These are phyloP conservation scores for Aquilaria yunnanensis DNA, from an alignment of 345 rosid species.

Conservation along the genomic window DNA sequence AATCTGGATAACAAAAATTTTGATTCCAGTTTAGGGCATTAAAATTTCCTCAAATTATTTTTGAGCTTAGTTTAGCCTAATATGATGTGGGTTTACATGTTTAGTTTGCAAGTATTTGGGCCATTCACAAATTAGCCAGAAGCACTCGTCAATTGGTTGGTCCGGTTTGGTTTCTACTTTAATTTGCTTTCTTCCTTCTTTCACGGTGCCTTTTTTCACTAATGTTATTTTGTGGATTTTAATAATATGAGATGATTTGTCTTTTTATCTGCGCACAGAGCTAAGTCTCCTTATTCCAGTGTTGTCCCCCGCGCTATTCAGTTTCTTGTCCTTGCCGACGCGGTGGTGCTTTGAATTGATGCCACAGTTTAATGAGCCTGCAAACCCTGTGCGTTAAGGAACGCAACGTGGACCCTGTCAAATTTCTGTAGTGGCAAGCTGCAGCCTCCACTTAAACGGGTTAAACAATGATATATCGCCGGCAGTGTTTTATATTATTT, in stretches of 20 bases:
- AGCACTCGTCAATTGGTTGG: constrained; percentile 61
- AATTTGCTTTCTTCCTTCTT: not conserved
- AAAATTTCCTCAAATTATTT: too few species aligned
- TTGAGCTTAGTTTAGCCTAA: too few species aligned
- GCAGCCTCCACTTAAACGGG: constrained; percentile 65
- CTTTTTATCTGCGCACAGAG: constrained; percentile 33
- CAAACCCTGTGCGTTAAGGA: constrained; percentile 68
- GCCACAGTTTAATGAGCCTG: constrained; percentile 60
- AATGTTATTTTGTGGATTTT: not conserved
- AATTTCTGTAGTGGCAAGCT: constrained; percentile 80
- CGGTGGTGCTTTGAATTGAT: constrained; percentile 45
- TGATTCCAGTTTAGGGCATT: too few species aligned
- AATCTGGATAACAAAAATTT: too few species aligned
- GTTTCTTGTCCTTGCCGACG: constrained; percentile 44
- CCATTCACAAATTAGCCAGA: constrained; percentile 17
- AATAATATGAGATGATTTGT: not conserved
- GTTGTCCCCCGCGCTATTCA: constrained; percentile 70
- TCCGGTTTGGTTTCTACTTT: not conserved
- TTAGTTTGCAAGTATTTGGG: too few species aligned
- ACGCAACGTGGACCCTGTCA: constrained; percentile 76
- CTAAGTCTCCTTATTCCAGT: constrained; percentile 72
- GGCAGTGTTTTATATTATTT: too few species aligned
- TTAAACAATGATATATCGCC: constrained; percentile 8
- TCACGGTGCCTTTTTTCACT: not conserved
- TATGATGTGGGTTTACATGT: too few species aligned